Percentiles rank a stretch among this genome's conserved stretches.
These are phyloP conservation scores for Ogataea chonburiensis DNA, from an alignment of 805 yeast species.

Conservation along the genomic window DNA sequence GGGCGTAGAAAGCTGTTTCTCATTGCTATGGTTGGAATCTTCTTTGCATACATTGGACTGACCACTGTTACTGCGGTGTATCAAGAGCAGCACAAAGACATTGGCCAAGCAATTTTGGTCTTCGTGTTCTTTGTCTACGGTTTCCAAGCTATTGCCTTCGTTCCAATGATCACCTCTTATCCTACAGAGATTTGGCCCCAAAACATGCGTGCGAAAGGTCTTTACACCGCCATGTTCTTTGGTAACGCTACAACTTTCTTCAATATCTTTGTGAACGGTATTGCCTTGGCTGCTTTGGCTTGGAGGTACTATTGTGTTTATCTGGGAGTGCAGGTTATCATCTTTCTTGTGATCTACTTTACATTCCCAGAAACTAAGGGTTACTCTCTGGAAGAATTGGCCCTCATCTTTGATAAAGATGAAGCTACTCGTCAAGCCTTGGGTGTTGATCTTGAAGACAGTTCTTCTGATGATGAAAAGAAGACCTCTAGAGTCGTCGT, in stretches of 20 bases:
- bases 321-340: slow-evolving; percentile 33
- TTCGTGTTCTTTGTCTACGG: slow-evolving; percentile 31
- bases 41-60: slow-evolving; percentile 41
- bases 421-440: no score
- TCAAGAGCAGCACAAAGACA: slow-evolving; percentile 1
- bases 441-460: no score
- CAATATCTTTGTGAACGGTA: slow-evolving; percentile 29
- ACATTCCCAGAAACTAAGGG: slow-evolving; percentile 49
- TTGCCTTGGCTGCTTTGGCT: slow-evolving; percentile 37
- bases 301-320: slow-evolving; percentile 38
- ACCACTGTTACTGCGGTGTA: slow-evolving; percentile 43
- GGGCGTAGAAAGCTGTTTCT: slow-evolving; percentile 39
- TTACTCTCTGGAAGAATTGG: slow-evolving; percentile 39
- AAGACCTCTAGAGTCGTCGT: no score
- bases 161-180: slow-evolving; percentile 46
- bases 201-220: slow-evolving; percentile 58
- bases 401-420: slow-evolving; percentile 12
- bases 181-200: slow-evolving; percentile 49
- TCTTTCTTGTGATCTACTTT: slow-evolving; percentile 24
- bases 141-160: slow-evolving; percentile 41
- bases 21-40: slow-evolving; percentile 37
- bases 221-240: slow-evolving; percentile 37
- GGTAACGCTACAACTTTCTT: slow-evolving; percentile 16
- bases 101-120: slow-evolving; percentile 18
- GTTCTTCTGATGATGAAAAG: no score